A percentile compares a stretch with the other conserved stretches of the same genome.
These are phyloP conservation scores for Crithidia bombi DNA, from an alignment of 208 protist species.

Conservation along the genomic window DNA sequence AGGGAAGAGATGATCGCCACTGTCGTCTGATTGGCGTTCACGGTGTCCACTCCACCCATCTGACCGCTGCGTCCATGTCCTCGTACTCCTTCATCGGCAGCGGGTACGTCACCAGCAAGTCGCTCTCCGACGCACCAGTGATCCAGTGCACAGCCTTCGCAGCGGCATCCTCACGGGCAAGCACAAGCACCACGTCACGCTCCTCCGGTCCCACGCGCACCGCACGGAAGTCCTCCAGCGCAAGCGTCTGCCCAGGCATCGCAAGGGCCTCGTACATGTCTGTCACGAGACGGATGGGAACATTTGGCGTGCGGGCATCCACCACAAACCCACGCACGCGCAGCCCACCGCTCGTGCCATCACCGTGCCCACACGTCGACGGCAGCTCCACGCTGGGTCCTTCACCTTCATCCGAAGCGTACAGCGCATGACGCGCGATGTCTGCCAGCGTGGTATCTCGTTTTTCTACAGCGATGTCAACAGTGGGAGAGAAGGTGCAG, in stretches of 20 bases:
- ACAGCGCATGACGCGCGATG: not conserved
- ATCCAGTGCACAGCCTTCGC: slow-evolving; percentile 52
- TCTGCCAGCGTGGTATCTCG: slow-evolving; percentile 5
- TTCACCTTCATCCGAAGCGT: not conserved
- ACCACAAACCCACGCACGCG: slow-evolving; percentile 43
- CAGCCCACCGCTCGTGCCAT: slow-evolving; percentile 11
- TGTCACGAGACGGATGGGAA: not conserved
- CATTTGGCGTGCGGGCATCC: slow-evolving; percentile 30
- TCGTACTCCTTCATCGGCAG: slow-evolving; percentile 49
- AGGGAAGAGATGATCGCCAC: not conserved
- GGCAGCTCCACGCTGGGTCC: slow-evolving; percentile 22
- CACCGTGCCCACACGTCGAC: slow-evolving; percentile 20
- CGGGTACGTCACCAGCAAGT: slow-evolving; percentile 51
- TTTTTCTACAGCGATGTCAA: not conserved
- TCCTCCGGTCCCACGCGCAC: slow-evolving; percentile 30
- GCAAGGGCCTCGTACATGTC: slow-evolving; percentile 26
- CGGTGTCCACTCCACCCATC: slow-evolving; percentile 28
- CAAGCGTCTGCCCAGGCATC: slow-evolving; percentile 53
- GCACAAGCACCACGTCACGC: slow-evolving; percentile 33
- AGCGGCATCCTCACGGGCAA: slow-evolving; percentile 41
- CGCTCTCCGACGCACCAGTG: slow-evolving; percentile 42
- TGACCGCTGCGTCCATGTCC: slow-evolving; percentile 36
- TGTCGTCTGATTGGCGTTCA: not conserved
- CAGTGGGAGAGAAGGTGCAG: slow-evolving; percentile 30
- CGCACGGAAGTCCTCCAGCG: slow-evolving; percentile 65